Conservation (phyloP, 768 basidiomycete genomes). For the Tulasnella sp. region DNA sequence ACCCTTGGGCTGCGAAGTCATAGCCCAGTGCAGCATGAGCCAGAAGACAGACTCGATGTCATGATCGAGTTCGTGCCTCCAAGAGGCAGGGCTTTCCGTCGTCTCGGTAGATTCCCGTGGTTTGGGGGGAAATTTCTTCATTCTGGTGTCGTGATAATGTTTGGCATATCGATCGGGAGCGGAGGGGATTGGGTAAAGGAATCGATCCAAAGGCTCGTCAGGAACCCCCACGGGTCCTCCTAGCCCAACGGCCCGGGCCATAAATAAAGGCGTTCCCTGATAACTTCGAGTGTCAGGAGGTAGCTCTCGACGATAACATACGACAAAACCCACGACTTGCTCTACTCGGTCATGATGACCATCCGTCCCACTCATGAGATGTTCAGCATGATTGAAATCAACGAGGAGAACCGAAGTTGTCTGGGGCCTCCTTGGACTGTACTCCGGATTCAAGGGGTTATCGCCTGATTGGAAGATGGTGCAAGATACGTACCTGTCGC, state of each 20-base stretch:
- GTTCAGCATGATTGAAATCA: constrained; percentile 23
- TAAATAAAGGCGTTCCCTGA: constrained; percentile 12
- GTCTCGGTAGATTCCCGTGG: not conserved
- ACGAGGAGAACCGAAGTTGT: constrained; percentile 23
- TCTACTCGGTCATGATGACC: not conserved
- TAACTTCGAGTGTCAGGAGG: constrained; percentile 3
- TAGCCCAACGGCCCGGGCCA: constrained; percentile 6
- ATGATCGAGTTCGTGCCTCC: constrained; percentile 19
- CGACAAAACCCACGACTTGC: not conserved
- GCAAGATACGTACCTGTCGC: constrained; percentile 13
- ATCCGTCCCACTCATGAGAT: not conserved
- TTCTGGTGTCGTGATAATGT: constrained; percentile 11
- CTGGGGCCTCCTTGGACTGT: constrained; percentile 2
- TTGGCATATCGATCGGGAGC: not conserved
- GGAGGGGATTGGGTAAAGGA: not conserved
- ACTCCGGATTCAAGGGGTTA: constrained; percentile 11
- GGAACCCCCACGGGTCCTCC: not conserved
- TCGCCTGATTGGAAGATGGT: not conserved
- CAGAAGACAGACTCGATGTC: constrained; percentile 24
- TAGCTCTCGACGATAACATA: constrained; percentile 4
- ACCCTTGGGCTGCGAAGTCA: constrained; percentile 4
- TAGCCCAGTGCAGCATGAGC: constrained; percentile 27
- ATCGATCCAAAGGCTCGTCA: not conserved
- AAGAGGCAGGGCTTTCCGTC: not conserved
- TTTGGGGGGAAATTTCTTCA: not conserved